Evolutionary conservation across 768 basidiomycete species (phyloP).

Genomic region (Kondoa subrosea): DNA sequence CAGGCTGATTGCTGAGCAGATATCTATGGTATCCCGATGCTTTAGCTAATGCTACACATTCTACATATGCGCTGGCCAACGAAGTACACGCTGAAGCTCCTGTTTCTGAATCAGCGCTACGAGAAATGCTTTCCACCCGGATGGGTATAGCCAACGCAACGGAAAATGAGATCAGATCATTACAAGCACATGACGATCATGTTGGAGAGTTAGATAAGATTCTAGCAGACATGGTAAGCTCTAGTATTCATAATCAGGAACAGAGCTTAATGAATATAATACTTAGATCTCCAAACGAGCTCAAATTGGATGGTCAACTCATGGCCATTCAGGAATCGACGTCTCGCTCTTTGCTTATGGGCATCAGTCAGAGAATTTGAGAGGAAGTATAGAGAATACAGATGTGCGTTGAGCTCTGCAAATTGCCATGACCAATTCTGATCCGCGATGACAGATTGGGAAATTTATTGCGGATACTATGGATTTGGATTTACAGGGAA

Average conservation of each 20-base stretch:
- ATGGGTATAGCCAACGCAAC: conserved; percentile 24
- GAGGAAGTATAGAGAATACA: conserved; percentile 26
- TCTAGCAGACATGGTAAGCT: conserved; percentile 19
- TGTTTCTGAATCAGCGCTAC: conserved; percentile 17
- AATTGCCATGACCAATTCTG: background rate
- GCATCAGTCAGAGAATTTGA: conserved; percentile 17
- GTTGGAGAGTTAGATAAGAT: conserved; percentile 16
- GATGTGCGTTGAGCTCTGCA: conserved; percentile 15
- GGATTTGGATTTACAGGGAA: conserved; percentile 14
- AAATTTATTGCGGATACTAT: conserved; percentile 24
- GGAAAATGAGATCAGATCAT: conserved; percentile 19
- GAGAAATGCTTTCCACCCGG: conserved; percentile 22
- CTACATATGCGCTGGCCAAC: conserved; percentile 21
- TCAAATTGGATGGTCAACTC: conserved; percentile 28
- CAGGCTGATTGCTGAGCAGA: background rate
- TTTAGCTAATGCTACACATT: conserved; percentile 24
- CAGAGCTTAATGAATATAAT: background rate
- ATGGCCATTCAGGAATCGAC: conserved; percentile 27
- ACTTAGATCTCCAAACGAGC: conserved; percentile 18
- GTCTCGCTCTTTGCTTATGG: conserved; percentile 27
- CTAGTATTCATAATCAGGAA: background rate
- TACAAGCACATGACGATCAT: conserved; percentile 9
- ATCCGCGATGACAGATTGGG: conserved; percentile 17
- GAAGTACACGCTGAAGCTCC: conserved; percentile 13
- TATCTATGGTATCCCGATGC: conserved; percentile 26